Evolutionary conservation across 1,139 yeast genomes (phyloP).

Genomic region (Debaryomycetaceae sp.): DNA sequence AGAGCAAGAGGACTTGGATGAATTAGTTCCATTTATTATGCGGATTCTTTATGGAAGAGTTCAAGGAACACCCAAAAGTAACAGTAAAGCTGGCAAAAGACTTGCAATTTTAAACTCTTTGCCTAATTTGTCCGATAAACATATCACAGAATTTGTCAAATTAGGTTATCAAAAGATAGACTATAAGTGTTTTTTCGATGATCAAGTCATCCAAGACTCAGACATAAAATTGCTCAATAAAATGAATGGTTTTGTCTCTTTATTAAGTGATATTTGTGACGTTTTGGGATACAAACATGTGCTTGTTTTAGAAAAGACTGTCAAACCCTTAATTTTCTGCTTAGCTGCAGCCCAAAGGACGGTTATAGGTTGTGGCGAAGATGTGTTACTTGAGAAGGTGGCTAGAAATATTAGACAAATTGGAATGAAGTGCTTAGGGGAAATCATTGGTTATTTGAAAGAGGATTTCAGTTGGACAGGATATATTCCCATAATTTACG

Average conservation of each 20-base stretch:
- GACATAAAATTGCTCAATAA: slow-evolving; percentile 40
- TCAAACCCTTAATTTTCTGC: slow-evolving; percentile 60
- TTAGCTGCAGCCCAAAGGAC: slow-evolving; percentile 54
- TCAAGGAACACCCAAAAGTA: slow-evolving; percentile 56
- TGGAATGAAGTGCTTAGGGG: slow-evolving; percentile 57
- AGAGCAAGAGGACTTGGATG: slow-evolving; percentile 56
- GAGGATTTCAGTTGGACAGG: slow-evolving; percentile 54
- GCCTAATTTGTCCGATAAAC: slow-evolving; percentile 55
- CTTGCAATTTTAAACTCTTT: slow-evolving; percentile 72
- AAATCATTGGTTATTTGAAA: slow-evolving; percentile 49
- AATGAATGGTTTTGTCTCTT: slow-evolving; percentile 68
- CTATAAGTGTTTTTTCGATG: slow-evolving; percentile 33
- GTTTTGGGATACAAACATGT: slow-evolving; percentile 62
- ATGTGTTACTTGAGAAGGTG: slow-evolving; percentile 32
- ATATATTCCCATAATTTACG: slow-evolving; percentile 51
- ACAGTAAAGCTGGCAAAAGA: slow-evolving; percentile 70
- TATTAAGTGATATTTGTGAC: slow-evolving; percentile 60
- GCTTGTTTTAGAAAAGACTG: slow-evolving; percentile 46
- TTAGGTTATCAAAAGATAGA: slow-evolving; percentile 61
- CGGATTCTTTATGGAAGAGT: slow-evolving; percentile 86
- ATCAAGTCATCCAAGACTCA: slow-evolving; percentile 12
- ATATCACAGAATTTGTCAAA: slow-evolving; percentile 56
- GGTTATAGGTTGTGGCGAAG: slow-evolving; percentile 21
- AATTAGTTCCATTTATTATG: slow-evolving; percentile 68
- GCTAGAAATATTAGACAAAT: slow-evolving; percentile 57